Percentiles rank a stretch among this genome's conserved stretches.
Conservation (phyloP, 1,284 basidiomycete genomes). For the Marasmius tenuissimus region DNA sequence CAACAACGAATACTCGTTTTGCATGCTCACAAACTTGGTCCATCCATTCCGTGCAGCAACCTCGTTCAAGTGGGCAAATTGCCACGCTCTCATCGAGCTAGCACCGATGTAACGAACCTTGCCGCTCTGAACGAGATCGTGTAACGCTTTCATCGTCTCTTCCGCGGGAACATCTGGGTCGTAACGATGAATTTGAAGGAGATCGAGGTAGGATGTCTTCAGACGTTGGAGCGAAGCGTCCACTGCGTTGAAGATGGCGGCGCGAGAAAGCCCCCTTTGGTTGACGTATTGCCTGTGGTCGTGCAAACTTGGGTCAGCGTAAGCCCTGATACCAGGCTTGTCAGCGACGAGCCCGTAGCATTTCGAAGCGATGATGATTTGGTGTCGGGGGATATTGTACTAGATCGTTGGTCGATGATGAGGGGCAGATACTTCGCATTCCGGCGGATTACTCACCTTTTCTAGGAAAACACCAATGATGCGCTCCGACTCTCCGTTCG, state of each 20-base stretch:
- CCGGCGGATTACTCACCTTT: conserved; percentile 20
- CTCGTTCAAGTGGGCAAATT: conserved; percentile 28
- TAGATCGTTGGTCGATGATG: conserved; percentile 3
- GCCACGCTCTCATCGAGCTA: conserved; percentile 32
- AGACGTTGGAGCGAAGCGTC: conserved; percentile 30
- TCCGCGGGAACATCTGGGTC: conserved; percentile 32
- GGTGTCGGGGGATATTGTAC: conserved; percentile 41
- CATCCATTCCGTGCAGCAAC: conserved; percentile 14
- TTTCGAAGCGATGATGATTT: conserved; percentile 35
- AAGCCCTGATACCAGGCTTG: conserved; percentile 3
- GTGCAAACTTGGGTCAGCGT: conserved; percentile 11
- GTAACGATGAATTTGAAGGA: conserved; percentile 35
- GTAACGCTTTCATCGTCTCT: conserved; percentile 41
- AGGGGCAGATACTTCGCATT: background rate
- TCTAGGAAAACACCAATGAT: conserved; percentile 31
- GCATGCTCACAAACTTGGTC: conserved; percentile 28
- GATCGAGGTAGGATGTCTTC: conserved; percentile 33
- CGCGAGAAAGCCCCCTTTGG: conserved; percentile 32
- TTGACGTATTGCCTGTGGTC: conserved; percentile 31
- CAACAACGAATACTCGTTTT: conserved; percentile 27
- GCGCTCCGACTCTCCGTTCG: conserved; percentile 26
- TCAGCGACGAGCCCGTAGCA: conserved; percentile 14
- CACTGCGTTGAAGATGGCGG: conserved; percentile 35
- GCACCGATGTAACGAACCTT: conserved; percentile 40
- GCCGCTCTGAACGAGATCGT: conserved; percentile 38